These are phyloP conservation scores for Papilionanthe hybrid DNA, from an alignment of 116 monocot genomes.

Conservation along the genomic window DNA sequence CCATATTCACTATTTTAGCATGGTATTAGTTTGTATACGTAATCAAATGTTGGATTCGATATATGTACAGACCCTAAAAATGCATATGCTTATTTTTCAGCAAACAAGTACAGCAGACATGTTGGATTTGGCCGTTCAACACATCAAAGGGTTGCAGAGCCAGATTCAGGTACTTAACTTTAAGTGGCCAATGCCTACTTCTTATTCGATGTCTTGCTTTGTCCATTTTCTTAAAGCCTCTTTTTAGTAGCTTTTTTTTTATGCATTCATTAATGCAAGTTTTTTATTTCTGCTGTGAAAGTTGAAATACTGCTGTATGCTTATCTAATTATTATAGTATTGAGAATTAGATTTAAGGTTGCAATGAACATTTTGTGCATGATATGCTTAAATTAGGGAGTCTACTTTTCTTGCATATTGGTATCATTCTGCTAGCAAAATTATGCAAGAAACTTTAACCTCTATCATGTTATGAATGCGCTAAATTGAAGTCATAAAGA, in stretches of 20 bases:
- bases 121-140: conserved; percentile 82
- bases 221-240: neutral
- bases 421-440: neutral
- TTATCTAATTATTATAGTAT: neutral
- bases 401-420: neutral
- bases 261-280: neutral
- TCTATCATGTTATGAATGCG: no score
- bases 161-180: conserved; percentile 46
- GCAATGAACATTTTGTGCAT: neutral
- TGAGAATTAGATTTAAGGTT: neutral
- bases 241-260: neutral
- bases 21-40: neutral
- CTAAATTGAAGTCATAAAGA: no score
- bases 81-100: conserved; percentile 23
- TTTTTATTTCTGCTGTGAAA: neutral
- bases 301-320: neutral
- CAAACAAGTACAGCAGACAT: conserved; percentile 88
- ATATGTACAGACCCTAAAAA: neutral
- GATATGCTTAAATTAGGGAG: neutral
- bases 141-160: conserved; percentile 62
- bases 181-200: neutral
- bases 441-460: neutral
- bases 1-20: neutral
- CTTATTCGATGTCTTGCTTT: neutral
- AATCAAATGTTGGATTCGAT: neutral